Evolutionary conservation across 192 early-diverging fungal genomes (phyloP).

Genomic region (Dimargaris verticillata): DNA sequence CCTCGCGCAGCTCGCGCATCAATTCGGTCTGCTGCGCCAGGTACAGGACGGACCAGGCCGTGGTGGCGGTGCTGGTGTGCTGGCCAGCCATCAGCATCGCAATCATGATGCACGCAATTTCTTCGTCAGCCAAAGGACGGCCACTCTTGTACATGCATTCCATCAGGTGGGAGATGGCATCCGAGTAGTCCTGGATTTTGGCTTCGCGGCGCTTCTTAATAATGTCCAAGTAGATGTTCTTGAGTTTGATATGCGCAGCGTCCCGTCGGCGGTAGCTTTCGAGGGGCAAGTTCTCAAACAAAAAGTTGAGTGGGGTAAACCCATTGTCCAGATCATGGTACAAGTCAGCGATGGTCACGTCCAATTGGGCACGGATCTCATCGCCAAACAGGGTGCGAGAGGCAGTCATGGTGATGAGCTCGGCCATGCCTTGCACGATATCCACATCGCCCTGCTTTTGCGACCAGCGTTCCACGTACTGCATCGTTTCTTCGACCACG

Average conservation of each 20-base stretch:
- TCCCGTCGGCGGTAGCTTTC: constrained; percentile 76
- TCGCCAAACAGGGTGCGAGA: constrained; percentile 86
- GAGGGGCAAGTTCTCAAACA: constrained; percentile 83
- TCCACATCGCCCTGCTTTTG: constrained; percentile 39
- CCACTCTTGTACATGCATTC: constrained; percentile 80
- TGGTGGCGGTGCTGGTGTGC: constrained; percentile 85
- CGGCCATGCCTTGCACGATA: constrained; percentile 62
- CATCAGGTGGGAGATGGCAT: constrained; percentile 75
- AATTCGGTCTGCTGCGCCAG: constrained; percentile 62
- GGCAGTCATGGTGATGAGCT: constrained; percentile 88
- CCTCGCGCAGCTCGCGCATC: constrained; percentile 47
- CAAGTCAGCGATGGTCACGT: constrained; percentile 68
- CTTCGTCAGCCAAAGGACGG: constrained; percentile 58
- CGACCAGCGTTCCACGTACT: constrained; percentile 54
- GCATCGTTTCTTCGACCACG: constrained; percentile 61
- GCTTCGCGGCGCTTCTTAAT: constrained; percentile 57
- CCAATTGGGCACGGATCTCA: constrained; percentile 73
- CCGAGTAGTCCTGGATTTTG: constrained; percentile 36
- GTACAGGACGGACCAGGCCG: constrained; percentile 79
- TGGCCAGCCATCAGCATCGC: constrained; percentile 95
- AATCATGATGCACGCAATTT: constrained; percentile 92
- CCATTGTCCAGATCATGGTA: constrained; percentile 91
- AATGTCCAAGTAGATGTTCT: constrained; percentile 58
- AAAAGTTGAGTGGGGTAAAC: constrained; percentile 85
- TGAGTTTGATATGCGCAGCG: constrained; percentile 67